These are phyloP conservation scores for Pelargonium citronellum DNA, from an alignment of 441 rosid species.

Conservation along the genomic window DNA sequence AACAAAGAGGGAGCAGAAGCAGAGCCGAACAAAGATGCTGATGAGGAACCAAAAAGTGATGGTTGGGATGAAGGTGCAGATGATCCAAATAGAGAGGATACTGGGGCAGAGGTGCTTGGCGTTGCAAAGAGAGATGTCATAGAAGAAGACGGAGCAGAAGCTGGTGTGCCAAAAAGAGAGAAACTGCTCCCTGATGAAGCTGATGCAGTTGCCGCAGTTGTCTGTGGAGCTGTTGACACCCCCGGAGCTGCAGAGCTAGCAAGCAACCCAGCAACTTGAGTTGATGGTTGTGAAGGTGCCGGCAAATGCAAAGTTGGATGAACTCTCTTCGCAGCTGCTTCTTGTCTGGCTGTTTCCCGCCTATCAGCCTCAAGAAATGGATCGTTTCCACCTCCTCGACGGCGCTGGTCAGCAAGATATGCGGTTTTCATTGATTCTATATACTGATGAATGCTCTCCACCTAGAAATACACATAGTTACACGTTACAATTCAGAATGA, in stretches of 20 bases:
- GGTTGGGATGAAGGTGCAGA: slow-evolving; percentile 46
- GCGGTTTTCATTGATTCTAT: slow-evolving; percentile 87
- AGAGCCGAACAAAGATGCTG: slow-evolving; percentile 47
- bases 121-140: slow-evolving; percentile 54
- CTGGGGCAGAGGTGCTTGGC: slow-evolving; percentile 53
- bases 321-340: slow-evolving; percentile 94
- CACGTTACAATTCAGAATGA: background rate
- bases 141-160: slow-evolving; percentile 48
- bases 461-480: slow-evolving; percentile 36
- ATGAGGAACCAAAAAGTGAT: slow-evolving; percentile 37
- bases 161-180: slow-evolving; percentile 61
- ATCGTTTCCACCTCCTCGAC: slow-evolving; percentile 70
- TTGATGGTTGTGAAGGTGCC: slow-evolving; percentile 61
- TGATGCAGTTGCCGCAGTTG: slow-evolving; percentile 39
- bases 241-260: slow-evolving; percentile 52
- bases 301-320: slow-evolving; percentile 96
- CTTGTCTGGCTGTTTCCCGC: slow-evolving; percentile 90
- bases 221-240: slow-evolving; percentile 41
- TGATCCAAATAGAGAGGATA: slow-evolving; percentile 53
- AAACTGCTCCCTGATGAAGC: slow-evolving; percentile 66
- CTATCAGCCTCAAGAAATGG: slow-evolving; percentile 98
- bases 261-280: slow-evolving; percentile 61
- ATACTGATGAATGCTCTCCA: slow-evolving; percentile 85
- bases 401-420: slow-evolving; percentile 86
- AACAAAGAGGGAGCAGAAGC: slow-evolving; percentile 63